Evolutionary conservation across 2,329 filamentous ascomycete species (phyloP), one percentile per base, ranked within the genome.

Genomic region (Fusarium sp.): DNA sequence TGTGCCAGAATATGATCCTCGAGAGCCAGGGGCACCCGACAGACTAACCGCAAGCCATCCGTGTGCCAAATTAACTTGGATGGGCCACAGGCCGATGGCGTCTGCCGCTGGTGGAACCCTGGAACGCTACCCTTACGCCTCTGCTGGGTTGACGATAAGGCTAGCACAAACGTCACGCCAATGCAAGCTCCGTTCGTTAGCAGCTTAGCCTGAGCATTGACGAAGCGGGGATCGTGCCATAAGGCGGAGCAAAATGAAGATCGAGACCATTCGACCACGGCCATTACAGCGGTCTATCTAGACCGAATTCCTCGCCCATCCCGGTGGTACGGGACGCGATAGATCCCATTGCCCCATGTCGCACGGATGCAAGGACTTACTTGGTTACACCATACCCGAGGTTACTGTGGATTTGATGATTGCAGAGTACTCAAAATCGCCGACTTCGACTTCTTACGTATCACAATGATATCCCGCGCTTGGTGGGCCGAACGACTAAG

Each of bases 21-120:
- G 39, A 58, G 43, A 66, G 53, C 67, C 67, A 72, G 72, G 69
- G 70, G 62, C 59, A 53, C 60, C 62, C 49, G 39, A 47, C 55
- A 65, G 39, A 51, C 72, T 74, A 73, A 63, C 62, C 57, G 57
- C 61, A 74, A 74, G 72, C 72, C 72, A 74, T 71, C 72, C 72
- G 70, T 71, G 66, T 74, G 72, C 72, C 69, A 74, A 71, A 66
- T 64, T 67, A 65, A 60, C 57, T 50, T 43, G 53, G 62, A 31
- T 71, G 51, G 62, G 43, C 56, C 62, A 40, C 57, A 67, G 45
- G 36, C 51, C 53, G 44, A 70, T 67, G 69, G 71, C 45, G 69
- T 65, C 67, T 67, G 39, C 59, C 55, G 55, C 53, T 47, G 43
- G 65, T 67, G 67, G 67, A 65, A 28, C 34, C 36, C 57, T 68